Evolutionary conservation across 2,329 filamentous ascomycete species (phyloP).

Genomic region (Alternaria sp.): DNA sequence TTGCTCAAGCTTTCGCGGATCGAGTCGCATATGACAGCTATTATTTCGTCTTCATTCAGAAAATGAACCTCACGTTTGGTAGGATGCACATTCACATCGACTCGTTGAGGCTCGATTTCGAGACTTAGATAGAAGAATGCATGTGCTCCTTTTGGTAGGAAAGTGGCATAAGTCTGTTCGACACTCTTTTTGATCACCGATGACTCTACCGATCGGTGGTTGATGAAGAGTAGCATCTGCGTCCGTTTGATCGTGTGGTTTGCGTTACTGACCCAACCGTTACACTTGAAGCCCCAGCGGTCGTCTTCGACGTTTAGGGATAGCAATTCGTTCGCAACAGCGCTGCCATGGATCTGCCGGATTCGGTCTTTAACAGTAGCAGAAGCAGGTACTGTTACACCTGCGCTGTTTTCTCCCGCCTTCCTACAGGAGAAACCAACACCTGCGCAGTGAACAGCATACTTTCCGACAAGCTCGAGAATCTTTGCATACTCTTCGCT

Average conservation of each 20-base stretch:
- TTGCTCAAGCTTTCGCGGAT: constrained; percentile 80
- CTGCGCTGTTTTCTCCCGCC: constrained; percentile 78
- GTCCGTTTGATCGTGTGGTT: constrained; percentile 96
- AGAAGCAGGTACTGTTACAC: constrained; percentile 75
- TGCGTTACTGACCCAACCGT: constrained; percentile 86
- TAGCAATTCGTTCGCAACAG: constrained; percentile 87
- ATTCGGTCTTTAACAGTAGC: constrained; percentile 83
- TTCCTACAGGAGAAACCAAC: constrained; percentile 98
- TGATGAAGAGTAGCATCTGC: constrained; percentile 90
- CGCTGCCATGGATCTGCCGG: constrained; percentile 84
- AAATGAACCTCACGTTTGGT: constrained; percentile 98
- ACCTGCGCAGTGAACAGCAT: constrained; percentile 89
- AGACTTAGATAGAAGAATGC: constrained; percentile 93
- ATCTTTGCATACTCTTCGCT: constrained; percentile 99
- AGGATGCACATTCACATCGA: constrained; percentile 97
- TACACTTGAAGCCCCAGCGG: constrained; percentile 83
- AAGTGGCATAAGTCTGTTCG: constrained; percentile 87
- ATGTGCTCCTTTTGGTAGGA: constrained; percentile 91
- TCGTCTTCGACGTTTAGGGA: constrained; percentile 75
- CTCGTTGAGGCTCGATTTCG: constrained; percentile 88
- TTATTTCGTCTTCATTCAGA: constrained; percentile 95
- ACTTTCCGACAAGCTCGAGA: constrained; percentile 90
- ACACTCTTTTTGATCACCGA: constrained; percentile 85
- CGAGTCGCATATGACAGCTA: constrained; percentile 81
- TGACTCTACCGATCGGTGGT: constrained; percentile 93